These are phyloP conservation scores for Cyberlindnera lachancei DNA, from an alignment of 805 yeast species.

Conservation along the genomic window DNA sequence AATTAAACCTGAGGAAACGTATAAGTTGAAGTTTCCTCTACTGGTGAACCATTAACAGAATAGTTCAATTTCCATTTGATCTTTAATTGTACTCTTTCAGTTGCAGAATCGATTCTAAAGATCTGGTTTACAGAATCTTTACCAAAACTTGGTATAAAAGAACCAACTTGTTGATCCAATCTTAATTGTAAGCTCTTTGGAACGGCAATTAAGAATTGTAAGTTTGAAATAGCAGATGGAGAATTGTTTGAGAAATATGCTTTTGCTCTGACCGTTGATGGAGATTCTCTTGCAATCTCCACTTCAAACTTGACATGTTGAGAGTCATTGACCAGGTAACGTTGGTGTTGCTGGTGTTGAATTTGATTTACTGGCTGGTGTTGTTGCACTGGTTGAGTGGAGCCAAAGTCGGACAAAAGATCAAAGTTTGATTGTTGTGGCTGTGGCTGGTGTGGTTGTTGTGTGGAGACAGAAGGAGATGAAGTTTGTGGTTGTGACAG, in stretches of 20 bases:
- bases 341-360: slow-evolving; percentile 14
- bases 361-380: slow-evolving; percentile 5
- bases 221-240: slow-evolving; percentile 35
- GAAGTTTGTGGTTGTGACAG: slow-evolving; percentile 12
- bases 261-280: slow-evolving; percentile 34
- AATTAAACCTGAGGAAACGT: too few species aligned
- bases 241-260: slow-evolving; percentile 46
- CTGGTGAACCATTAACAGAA: slow-evolving; percentile 35
- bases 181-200: slow-evolving; percentile 54
- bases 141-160: slow-evolving; percentile 39
- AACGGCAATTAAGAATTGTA: slow-evolving; percentile 62
- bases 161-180: slow-evolving; percentile 56
- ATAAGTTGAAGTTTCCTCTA: slow-evolving; percentile 53
- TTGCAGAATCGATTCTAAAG: slow-evolving; percentile 31
- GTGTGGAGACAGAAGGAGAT: slow-evolving; percentile 9
- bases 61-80: slow-evolving; percentile 72
- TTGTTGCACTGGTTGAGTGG: slow-evolving; percentile 7
- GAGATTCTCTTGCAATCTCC: slow-evolving; percentile 29
- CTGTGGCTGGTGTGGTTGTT: slow-evolving; percentile 11
- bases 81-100: slow-evolving; percentile 40
- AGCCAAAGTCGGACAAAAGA: slow-evolving; percentile 15
- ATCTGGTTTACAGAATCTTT: slow-evolving; percentile 48
- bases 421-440: slow-evolving; percentile 13
- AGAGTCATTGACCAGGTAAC: slow-evolving; percentile 35
- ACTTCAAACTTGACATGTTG: slow-evolving; percentile 42